Percentiles rank a stretch among this genome's conserved stretches.
These are phyloP conservation scores for Globisporangium canariense DNA, from an alignment of 352 stramenopile species.

Conservation along the genomic window DNA sequence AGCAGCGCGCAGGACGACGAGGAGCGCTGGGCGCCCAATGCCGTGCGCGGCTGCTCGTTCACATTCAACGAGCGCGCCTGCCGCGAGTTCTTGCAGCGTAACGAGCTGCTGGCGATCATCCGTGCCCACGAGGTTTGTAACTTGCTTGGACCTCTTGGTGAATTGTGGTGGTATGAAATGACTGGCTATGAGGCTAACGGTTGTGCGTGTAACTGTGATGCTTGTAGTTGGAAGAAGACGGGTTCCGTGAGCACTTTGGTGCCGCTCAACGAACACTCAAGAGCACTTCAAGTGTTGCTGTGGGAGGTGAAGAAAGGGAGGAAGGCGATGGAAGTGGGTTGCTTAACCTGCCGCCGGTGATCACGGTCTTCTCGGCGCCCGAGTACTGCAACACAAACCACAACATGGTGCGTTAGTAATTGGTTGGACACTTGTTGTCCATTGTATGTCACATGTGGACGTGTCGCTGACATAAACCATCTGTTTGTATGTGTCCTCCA, in stretches of 20 bases:
- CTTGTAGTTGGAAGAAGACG: constrained; percentile 56
- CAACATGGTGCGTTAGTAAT: constrained; percentile 39
- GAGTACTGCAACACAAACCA: constrained; percentile 85
- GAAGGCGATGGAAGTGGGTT: constrained; percentile 2
- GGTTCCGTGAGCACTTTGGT: constrained; percentile 71
- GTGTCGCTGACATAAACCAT: background rate
- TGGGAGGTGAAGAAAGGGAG: constrained; percentile 11
- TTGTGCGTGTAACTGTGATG: background rate
- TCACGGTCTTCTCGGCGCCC: constrained; percentile 82
- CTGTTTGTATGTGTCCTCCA: constrained; percentile 2
- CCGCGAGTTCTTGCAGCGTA: constrained; percentile 59
- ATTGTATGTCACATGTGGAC: background rate
- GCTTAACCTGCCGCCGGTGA: constrained; percentile 43
- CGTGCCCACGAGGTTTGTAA: constrained; percentile 62
- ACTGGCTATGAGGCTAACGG: background rate
- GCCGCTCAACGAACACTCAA: background rate
- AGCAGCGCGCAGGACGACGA: constrained; percentile 28
- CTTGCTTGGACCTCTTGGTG: background rate
- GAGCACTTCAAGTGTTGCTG: background rate
- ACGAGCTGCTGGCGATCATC: constrained; percentile 69
- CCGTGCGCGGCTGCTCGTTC: constrained; percentile 72
- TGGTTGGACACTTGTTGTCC: background rate
- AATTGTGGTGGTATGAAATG: background rate
- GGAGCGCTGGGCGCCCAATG: constrained; percentile 52
- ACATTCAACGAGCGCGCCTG: constrained; percentile 74